These are phyloP conservation scores for Cylindrodendrum hubeiense DNA, from an alignment of 2,329 filamentous ascomycete genomes.

Conservation along the genomic window DNA sequence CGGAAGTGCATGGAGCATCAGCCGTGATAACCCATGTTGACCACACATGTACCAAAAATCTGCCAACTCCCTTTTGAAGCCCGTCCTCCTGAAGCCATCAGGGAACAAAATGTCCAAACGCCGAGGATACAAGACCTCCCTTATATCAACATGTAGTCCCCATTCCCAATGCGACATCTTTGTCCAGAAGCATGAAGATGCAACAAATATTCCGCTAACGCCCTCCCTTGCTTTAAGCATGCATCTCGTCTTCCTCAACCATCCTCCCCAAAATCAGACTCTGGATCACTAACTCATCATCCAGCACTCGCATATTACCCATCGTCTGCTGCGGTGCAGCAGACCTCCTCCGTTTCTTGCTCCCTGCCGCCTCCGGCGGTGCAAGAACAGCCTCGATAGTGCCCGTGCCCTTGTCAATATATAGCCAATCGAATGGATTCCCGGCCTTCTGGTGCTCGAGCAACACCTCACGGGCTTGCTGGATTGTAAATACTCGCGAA, in stretches of 20 bases:
- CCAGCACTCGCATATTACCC: slow-evolving; percentile 74
- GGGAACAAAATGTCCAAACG: slow-evolving; percentile 14
- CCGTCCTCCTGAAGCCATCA: neutral
- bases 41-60: neutral
- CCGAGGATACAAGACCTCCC: neutral
- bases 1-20: neutral
- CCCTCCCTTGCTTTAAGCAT: slow-evolving; percentile 29
- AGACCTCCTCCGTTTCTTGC: slow-evolving; percentile 58
- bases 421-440: slow-evolving; percentile 79
- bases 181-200: slow-evolving; percentile 8
- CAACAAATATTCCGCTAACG: slow-evolving; percentile 30
- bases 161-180: neutral
- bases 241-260: slow-evolving; percentile 70
- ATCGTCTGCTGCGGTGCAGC: slow-evolving; percentile 47
- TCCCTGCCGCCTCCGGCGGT: slow-evolving; percentile 31
- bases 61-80: neutral
- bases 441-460: slow-evolving; percentile 61
- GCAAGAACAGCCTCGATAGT: slow-evolving; percentile 64
- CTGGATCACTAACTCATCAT: slow-evolving; percentile 90
- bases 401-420: slow-evolving; percentile 76
- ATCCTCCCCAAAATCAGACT: slow-evolving; percentile 89
- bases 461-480: slow-evolving; percentile 73
- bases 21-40: neutral
- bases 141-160: neutral
- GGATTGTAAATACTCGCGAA: slow-evolving; percentile 72